Percentiles rank a stretch among this genome's conserved stretches.
These are phyloP conservation scores for Lodderomyces jiufengensis DNA, from an alignment of 1,139 yeast genomes.

Conservation along the genomic window DNA sequence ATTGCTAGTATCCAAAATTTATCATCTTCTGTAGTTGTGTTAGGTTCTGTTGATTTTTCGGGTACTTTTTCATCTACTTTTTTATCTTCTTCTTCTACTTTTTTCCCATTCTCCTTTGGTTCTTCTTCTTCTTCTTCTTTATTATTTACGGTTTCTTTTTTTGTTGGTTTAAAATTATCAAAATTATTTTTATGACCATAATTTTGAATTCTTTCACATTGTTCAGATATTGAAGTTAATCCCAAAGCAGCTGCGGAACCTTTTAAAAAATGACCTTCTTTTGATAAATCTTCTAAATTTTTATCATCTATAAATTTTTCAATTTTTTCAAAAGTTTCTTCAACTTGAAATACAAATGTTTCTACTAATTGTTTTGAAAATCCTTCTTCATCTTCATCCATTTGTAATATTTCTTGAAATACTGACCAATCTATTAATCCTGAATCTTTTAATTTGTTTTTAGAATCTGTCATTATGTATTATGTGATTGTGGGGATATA, in stretches of 20 bases:
- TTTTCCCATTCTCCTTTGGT: neutral
- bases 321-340: conserved; percentile 72
- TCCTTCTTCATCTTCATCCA: conserved; percentile 93
- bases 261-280: conserved; percentile 86
- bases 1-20: conserved; percentile 50
- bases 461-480: no score
- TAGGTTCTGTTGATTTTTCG: conserved; percentile 12
- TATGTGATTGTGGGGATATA: no score
- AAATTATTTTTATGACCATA: conserved; percentile 59
- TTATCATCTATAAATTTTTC: conserved; percentile 47
- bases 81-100: neutral
- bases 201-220: conserved; percentile 92
- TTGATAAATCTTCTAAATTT: conserved; percentile 61
- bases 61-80: conserved; percentile 7
- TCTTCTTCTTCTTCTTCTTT: conserved; percentile 14
- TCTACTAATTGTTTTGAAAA: conserved; percentile 74
- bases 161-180: conserved; percentile 37
- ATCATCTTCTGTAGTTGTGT: conserved; percentile 16
- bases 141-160: conserved; percentile 11
- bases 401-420: conserved; percentile 80
- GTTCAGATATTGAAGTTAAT: conserved; percentile 69
- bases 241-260: conserved; percentile 97
- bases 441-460: conserved; percentile 36
- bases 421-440: conserved; percentile 87
- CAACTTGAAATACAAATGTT: conserved; percentile 87